Percentiles rank a stretch among this genome's conserved stretches.
phyloP scores from a whole-genome alignment of 352 stramenopile species.

The Peronospora destructor region DNA sequence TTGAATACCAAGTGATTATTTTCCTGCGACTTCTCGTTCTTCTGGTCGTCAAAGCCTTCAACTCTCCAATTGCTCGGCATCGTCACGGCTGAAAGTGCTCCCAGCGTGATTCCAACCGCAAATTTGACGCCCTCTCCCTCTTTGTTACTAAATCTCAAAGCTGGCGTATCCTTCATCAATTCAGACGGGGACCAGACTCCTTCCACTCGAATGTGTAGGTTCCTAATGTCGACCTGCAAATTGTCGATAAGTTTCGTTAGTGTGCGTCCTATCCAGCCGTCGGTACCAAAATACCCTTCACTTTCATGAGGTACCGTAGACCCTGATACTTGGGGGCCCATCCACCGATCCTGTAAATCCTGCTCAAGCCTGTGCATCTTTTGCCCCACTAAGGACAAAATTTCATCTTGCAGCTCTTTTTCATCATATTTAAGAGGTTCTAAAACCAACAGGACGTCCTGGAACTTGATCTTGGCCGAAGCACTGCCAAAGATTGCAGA shows the following conservation, averaged over 20 bases:
- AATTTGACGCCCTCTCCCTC: slow-evolving; percentile 50
- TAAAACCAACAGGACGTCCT: slow-evolving; percentile 78
- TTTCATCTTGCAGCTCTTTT: slow-evolving; percentile 59
- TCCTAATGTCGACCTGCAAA: slow-evolving; percentile 82
- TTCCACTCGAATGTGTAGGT: slow-evolving; percentile 83
- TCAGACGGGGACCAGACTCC: slow-evolving; percentile 50
- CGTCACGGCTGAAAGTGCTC: slow-evolving; percentile 78
- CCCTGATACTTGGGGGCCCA: slow-evolving; percentile 56
- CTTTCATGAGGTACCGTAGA: slow-evolving; percentile 63
- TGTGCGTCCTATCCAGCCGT: slow-evolving; percentile 83
- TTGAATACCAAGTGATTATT: slow-evolving; percentile 79
- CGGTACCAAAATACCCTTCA: slow-evolving; percentile 84
- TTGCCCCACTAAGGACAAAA: slow-evolving; percentile 42
- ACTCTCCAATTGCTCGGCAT: slow-evolving; percentile 82
- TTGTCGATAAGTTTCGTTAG: slow-evolving; percentile 90
- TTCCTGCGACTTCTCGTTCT: slow-evolving; percentile 22
- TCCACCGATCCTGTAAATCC: slow-evolving; percentile 76
- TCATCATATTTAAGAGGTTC: slow-evolving; percentile 67
- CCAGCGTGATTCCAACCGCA: slow-evolving; percentile 68
- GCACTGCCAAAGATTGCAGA: slow-evolving; percentile 77
- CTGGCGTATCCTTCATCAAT: slow-evolving; percentile 18
- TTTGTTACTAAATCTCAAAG: slow-evolving; percentile 15
- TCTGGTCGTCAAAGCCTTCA: slow-evolving; percentile 52
- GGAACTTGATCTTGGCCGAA: slow-evolving; percentile 83
- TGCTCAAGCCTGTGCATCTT: slow-evolving; percentile 70